These are phyloP conservation scores for Lichtheimia ornata DNA, from an alignment of 371 early-diverging fungal genomes.

Conservation along the genomic window DNA sequence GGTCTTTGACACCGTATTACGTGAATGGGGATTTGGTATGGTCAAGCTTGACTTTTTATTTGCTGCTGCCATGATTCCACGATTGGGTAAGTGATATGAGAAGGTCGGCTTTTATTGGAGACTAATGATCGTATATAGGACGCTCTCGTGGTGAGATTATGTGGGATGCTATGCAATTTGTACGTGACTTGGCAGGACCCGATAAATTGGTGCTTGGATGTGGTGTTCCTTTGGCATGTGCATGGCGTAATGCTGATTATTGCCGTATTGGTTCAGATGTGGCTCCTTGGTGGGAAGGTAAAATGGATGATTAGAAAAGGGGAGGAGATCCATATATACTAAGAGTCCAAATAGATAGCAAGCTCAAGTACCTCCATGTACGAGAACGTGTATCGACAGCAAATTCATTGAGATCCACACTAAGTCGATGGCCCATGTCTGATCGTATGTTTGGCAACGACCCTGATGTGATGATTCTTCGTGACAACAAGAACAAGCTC, in stretches of 20 bases:
- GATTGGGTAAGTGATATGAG: conserved; percentile 30
- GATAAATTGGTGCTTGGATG: conserved; percentile 58
- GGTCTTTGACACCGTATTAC: conserved; percentile 51
- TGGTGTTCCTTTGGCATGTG: conserved; percentile 58
- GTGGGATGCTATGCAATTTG: conserved; percentile 62
- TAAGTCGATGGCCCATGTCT: conserved; percentile 55
- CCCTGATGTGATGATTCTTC: conserved; percentile 61
- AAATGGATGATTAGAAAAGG: not conserved
- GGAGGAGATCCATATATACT: no score
- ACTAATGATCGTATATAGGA: not conserved
- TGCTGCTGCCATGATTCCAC: conserved; percentile 61
- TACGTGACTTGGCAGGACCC: conserved; percentile 52
- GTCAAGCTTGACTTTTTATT: conserved; percentile 63
- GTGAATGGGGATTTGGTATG: conserved; percentile 62
- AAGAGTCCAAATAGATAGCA: conserved; percentile 20
- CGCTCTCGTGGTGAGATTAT: conserved; percentile 57
- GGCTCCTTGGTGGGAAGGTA: conserved; percentile 60
- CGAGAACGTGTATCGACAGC: conserved; percentile 62
- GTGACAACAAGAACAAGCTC: conserved; percentile 52
- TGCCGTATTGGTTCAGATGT: conserved; percentile 68
- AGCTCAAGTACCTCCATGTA: conserved; percentile 54
- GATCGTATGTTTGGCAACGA: conserved; percentile 67
- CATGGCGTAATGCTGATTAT: conserved; percentile 56
- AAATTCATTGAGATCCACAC: conserved; percentile 56
- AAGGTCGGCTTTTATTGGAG: not conserved